Conservation (phyloP, 495 filamentous ascomycete species). For the Hypoxylon fragiforme region DNA sequence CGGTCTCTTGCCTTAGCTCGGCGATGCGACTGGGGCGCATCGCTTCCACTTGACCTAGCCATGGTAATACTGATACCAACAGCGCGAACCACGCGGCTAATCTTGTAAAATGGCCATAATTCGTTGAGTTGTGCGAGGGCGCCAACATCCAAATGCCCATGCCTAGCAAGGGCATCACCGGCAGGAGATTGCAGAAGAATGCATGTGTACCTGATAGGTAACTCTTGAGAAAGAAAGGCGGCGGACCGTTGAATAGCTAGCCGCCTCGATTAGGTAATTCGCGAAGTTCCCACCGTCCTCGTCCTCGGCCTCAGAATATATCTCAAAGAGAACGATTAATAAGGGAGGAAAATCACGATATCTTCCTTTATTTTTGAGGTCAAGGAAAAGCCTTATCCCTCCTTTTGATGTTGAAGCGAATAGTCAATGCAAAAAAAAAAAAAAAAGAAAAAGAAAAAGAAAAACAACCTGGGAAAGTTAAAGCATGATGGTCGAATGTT, state of each 20-base stretch:
- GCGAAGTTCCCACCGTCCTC: not conserved
- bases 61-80: conserved; percentile 35
- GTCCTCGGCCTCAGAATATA: conserved; percentile 2
- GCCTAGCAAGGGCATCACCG: conserved; percentile 53
- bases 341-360: not conserved
- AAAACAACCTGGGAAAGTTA: no score
- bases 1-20: conserved; percentile 69
- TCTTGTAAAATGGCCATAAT: conserved; percentile 18
- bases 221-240: no score
- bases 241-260: not conserved
- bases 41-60: conserved; percentile 42
- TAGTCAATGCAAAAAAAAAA: conserved; percentile 10
- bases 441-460: no score
- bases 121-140: conserved; percentile 25
- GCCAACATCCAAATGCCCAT: conserved; percentile 38
- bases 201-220: conserved; percentile 49
- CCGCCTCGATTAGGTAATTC: no score
- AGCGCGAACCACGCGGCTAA: conserved; percentile 24
- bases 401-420: conserved; percentile 6
- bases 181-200: conserved; percentile 31
- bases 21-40: conserved; percentile 57
- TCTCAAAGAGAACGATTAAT: conserved; percentile 5
- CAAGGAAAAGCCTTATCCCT: no score
- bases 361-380: no score
- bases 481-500: conserved; percentile 8